Evolutionary conservation across 345 rosid genomes (phyloP).

Genomic region (Sisymbrium irio): DNA sequence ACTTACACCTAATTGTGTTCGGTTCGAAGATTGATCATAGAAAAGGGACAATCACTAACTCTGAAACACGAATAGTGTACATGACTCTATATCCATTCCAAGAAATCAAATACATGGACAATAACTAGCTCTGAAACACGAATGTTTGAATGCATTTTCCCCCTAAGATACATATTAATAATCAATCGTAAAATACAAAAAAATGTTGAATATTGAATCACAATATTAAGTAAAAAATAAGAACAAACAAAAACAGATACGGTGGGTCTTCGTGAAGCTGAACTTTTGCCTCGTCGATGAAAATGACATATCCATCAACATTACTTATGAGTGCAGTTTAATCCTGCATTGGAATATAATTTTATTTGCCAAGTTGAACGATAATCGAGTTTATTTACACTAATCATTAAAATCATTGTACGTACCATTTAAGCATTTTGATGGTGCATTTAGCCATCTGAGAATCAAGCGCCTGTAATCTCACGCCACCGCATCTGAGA

Average conservation of each 20-base stretch:
- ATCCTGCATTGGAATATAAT: constrained; percentile 23
- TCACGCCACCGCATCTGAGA: constrained; percentile 48
- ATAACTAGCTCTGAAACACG: not conserved
- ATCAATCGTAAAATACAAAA: not conserved
- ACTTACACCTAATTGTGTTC: no score
- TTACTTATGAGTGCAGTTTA: constrained; percentile 20
- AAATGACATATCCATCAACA: not conserved
- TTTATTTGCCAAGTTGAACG: not conserved
- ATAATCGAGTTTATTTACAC: not conserved
- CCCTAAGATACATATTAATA: not conserved
- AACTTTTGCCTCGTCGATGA: no score
- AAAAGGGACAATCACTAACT: no score
- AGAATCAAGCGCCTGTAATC: constrained; percentile 45
- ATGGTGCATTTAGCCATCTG: constrained; percentile 59
- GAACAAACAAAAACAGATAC: not conserved
- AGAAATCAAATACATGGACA: not conserved
- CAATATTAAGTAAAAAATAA: not conserved
- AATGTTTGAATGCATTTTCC: no score
- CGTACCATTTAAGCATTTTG: constrained; percentile 59
- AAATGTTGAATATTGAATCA: not conserved
- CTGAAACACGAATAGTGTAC: no score
- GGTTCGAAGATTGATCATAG: no score
- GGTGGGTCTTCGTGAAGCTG: not conserved
- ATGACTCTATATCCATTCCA: not conserved
- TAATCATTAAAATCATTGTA: not conserved